Evolutionary conservation across 176 grass and related monocot genomes (phyloP), one percentile per base, ranked within the genome.

Genomic region (Cenchrus fungigraminus): DNA sequence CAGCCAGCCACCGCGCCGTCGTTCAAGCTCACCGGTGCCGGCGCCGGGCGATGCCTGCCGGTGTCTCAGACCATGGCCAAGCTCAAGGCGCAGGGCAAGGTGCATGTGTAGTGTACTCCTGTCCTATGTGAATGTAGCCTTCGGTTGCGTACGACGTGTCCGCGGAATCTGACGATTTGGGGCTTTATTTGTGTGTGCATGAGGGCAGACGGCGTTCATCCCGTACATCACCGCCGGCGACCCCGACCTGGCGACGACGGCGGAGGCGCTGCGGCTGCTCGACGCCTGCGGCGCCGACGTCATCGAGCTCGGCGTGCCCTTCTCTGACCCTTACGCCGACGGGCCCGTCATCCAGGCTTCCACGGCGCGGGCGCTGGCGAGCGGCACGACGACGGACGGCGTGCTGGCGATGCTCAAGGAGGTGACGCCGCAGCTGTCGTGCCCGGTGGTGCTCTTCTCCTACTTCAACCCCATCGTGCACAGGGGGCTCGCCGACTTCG

Each of bases 201-300:
- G 52, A 2, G 6, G 22, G 54, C 13, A 81, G 88, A 82, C 65
- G 46, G 78, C 83, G 78, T 74, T 98, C 74, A 87, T 98, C 68
- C 93, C 93, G 44, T 98, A 93, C 77, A 88, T 98, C 55, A 98
- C 93, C 49, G 91, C 93, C 78, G 96, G 93, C 44, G 96, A 98
- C 86, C 96, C 96, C 3, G 93, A 95, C 89, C 11, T 98, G 53
- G 79, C 34, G 0, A 94, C 91, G 12, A 98, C 88, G 6, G 92
- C 91, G n/a, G 85, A 89, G 64, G 96, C 93, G 46, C 71, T 98
- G 52, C 90, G 84, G 65, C 31, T 98, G 4, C 83, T 98, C 2
- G 93, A 95, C 65, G 62, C 89, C 25, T 87, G 77, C 15, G 95
- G 95, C 20, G 90, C 91, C 13, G 89, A 92, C 53, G 79, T 91